Percentiles rank a stretch among this genome's conserved stretches.
Conservation (phyloP, 192 early-diverging fungal species). For the Pecoramyces ruminantium region DNA sequence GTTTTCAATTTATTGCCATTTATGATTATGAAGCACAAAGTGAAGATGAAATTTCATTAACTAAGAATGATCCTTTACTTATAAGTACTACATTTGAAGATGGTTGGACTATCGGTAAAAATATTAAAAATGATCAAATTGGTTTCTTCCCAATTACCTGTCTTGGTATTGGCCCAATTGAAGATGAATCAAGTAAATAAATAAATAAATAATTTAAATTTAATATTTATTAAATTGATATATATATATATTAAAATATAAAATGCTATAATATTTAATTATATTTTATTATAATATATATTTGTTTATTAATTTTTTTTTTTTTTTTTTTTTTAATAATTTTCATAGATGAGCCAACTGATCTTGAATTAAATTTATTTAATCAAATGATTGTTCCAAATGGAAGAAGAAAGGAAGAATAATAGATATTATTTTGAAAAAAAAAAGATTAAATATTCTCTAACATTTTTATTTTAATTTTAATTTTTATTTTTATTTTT, state of each 20-base stretch:
- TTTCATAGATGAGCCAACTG: neutral
- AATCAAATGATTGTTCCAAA: neutral
- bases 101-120: neutral
- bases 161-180: neutral
- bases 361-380: neutral
- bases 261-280: no score
- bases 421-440: no score
- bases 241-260: no score
- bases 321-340: neutral
- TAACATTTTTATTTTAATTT: no score
- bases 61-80: neutral
- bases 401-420: neutral
- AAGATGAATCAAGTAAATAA: neutral
- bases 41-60: neutral
- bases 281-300: no score
- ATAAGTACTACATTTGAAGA: neutral
- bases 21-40: neutral
- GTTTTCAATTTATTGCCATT: neutral
- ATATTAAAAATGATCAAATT: neutral
- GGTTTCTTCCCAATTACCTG: neutral
- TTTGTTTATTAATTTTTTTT: no score
- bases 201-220: no score
- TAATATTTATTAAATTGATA: no score
- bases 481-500: no score
- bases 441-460: no score